Evolutionary conservation across 2,329 filamentous ascomycete genomes (phyloP).

Genomic region (Nemania serpens): DNA sequence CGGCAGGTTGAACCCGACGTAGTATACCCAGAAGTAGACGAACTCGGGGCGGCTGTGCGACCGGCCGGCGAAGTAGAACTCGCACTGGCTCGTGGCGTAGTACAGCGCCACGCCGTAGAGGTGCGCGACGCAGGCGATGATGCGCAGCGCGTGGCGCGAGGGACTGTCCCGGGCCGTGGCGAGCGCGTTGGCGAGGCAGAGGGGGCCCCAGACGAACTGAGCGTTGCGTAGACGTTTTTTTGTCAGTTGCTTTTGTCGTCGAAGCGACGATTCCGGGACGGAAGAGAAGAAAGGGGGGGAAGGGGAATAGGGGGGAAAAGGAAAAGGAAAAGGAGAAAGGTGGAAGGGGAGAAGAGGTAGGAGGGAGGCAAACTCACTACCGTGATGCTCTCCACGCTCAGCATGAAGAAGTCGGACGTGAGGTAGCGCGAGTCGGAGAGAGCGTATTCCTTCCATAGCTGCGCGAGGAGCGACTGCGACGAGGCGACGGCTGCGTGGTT

Average conservation of each 20-base stretch:
- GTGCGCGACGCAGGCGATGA: conserved; percentile 57
- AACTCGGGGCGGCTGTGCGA: conserved; percentile 63
- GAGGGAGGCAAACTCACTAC: conserved; percentile 56
- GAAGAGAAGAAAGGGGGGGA: not conserved
- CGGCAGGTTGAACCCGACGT: conserved; percentile 62
- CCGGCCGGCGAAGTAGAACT: conserved; percentile 50
- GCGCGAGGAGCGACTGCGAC: conserved; percentile 74
- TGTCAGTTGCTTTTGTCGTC: not conserved
- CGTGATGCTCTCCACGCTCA: conserved; percentile 87
- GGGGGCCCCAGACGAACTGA: conserved; percentile 64
- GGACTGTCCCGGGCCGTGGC: conserved; percentile 51
- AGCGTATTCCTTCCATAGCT: conserved; percentile 93
- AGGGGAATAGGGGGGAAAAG: not conserved
- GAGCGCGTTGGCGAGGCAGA: conserved; percentile 56
- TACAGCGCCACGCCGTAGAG: conserved; percentile 67
- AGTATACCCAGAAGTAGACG: conserved; percentile 68
- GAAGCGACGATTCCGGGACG: too few relatives aligned
- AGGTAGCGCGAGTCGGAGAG: conserved; percentile 87
- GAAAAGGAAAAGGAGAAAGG: not conserved
- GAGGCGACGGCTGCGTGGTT: conserved; percentile 69
- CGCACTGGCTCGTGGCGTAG: conserved; percentile 61
- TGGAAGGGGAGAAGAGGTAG: not conserved
- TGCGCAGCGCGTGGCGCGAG: conserved; percentile 56
- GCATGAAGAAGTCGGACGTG: conserved; percentile 78
- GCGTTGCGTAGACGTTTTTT: not conserved